A percentile compares a stretch with the other conserved stretches of the same genome.
phyloP scores from a whole-genome alignment of 2,329 filamentous ascomycete genomes.

The Pseudogymnoascus pannorum region DNA sequence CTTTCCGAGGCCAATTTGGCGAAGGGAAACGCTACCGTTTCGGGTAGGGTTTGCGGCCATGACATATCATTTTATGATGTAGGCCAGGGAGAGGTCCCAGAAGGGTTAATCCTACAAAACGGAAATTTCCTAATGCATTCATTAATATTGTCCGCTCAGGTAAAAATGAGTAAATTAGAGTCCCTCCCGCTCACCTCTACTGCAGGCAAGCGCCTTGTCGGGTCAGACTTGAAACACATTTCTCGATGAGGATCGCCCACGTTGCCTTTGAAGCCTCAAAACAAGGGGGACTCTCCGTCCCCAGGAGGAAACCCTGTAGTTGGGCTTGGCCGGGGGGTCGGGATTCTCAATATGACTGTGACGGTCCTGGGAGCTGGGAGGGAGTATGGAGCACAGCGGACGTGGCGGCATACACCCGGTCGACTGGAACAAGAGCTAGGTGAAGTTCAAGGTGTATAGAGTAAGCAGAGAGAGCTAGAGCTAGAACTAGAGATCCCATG shows the following conservation, averaged over 20 bases:
- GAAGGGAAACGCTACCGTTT: not conserved
- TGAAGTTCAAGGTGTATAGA: not conserved
- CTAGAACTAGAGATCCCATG: not conserved
- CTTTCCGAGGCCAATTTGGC: not conserved
- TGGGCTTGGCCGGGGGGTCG: not conserved
- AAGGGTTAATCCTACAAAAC: not conserved
- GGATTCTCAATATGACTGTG: not conserved
- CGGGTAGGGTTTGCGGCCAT: not conserved
- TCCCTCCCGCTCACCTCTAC: not conserved
- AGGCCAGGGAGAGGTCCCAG: not conserved
- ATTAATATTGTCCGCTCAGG: not conserved
- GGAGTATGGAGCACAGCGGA: not conserved
- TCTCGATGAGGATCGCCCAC: not conserved
- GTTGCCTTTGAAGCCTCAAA: not conserved
- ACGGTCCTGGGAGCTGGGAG: not conserved
- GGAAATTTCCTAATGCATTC: not conserved
- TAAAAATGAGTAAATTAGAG: not conserved
- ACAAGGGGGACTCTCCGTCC: not conserved
- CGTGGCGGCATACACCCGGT: not conserved
- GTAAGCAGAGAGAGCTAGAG: not conserved
- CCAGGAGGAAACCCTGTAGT: not conserved
- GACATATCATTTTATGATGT: not conserved
- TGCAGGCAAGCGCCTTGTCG: not conserved
- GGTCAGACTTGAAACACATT: not conserved
- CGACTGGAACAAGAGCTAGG: not conserved